phyloP scores from a whole-genome alignment of 2,329 filamentous ascomycete species.

The Colletotrichum sp. region DNA sequence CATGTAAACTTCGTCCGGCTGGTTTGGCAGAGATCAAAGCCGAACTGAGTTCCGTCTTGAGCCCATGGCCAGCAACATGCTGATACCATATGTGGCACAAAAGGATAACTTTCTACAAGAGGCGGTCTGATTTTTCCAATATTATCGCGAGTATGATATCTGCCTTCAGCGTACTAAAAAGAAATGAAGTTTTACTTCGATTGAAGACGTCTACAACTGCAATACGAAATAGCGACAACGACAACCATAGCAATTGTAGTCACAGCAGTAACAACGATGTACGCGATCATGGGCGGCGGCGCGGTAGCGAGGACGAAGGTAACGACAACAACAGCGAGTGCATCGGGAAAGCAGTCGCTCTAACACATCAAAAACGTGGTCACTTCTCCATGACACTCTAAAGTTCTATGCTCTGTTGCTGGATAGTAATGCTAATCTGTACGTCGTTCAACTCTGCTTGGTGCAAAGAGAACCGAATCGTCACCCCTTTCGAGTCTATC shows the following conservation, averaged over 20 bases:
- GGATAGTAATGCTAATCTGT: not conserved
- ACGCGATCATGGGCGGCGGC: not conserved
- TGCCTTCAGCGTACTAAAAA: not conserved
- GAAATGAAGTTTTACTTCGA: not conserved
- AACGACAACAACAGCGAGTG: not conserved
- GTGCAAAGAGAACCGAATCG: not conserved
- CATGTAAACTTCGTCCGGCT: not conserved
- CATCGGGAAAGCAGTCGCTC: not conserved
- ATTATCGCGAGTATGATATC: too few relatives aligned
- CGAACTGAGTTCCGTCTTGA: not conserved
- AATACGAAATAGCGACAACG: not conserved
- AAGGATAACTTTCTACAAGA: not conserved
- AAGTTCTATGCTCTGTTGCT: not conserved
- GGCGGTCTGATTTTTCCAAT: not conserved
- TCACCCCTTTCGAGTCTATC: not conserved
- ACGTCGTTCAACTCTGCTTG: not conserved
- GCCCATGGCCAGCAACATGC: rapidly evolving
- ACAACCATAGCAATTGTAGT: not conserved
- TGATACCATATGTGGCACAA: not conserved
- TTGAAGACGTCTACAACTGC: not conserved
- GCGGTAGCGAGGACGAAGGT: not conserved
- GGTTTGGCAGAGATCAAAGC: not conserved
- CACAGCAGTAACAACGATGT: not conserved
- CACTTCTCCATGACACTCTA: not conserved
- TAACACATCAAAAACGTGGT: not conserved